Percentiles rank a stretch among this genome's conserved stretches.
Evolutionary conservation across 495 filamentous ascomycete species (phyloP).

Genomic region (Diplogelasinospora grovesii): DNA sequence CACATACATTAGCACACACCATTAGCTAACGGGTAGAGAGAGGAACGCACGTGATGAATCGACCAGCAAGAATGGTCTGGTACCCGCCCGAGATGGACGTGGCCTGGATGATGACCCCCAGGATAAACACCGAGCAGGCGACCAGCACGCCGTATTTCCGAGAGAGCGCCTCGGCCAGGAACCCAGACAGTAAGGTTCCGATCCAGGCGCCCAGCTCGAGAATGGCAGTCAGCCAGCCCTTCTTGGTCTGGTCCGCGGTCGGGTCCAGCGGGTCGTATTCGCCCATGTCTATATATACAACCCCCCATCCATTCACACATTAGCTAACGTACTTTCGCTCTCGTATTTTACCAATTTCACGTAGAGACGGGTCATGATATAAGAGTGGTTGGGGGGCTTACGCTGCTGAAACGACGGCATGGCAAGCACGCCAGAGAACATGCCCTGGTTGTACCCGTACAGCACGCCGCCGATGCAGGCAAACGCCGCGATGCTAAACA

Average conservation of each 20-base stretch:
- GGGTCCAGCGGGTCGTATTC: constrained; percentile 44
- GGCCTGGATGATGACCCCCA: constrained; percentile 71
- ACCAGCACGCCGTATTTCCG: constrained; percentile 70
- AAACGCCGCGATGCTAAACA: constrained; percentile 67
- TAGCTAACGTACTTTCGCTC: too few relatives aligned
- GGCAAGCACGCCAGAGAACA: constrained; percentile 66
- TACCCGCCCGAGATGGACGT: constrained; percentile 50
- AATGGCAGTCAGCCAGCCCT: constrained; percentile 75
- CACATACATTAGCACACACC: too few relatives aligned
- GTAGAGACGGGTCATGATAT: too few relatives aligned
- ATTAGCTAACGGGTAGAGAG: not conserved
- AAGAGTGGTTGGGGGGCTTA: constrained; percentile 13
- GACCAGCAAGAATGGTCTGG: constrained; percentile 60
- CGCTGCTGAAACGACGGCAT: constrained; percentile 51
- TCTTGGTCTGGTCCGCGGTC: constrained; percentile 52
- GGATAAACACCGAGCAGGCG: constrained; percentile 63
- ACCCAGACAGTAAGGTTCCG: constrained; percentile 67
- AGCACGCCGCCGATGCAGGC: constrained; percentile 68
- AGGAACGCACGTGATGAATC: constrained; percentile 57
- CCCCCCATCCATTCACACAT: too few relatives aligned
- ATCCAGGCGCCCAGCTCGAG: constrained; percentile 79
- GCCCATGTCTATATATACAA: constrained; percentile 62
- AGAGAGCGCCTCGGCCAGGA: constrained; percentile 66
- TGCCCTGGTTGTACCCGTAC: constrained; percentile 72
- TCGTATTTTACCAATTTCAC: too few relatives aligned